A percentile compares a stretch with the other conserved stretches of the same genome.
These are phyloP conservation scores for Stephania japonica DNA, from an alignment of 164 flowering plant genomes.

Conservation along the genomic window DNA sequence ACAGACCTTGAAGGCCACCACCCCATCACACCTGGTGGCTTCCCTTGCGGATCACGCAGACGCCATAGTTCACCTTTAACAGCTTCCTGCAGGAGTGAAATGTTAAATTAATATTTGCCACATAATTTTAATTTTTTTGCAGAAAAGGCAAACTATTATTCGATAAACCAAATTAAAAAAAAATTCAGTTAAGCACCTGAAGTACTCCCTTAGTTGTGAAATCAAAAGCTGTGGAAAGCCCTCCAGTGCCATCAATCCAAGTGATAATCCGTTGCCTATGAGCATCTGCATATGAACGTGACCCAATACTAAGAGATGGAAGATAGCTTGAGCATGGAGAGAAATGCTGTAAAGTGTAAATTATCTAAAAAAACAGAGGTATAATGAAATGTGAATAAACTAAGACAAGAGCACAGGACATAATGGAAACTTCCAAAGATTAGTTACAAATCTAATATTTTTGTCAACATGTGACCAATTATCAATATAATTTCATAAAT, in stretches of 20 bases:
- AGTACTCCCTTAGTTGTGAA: conserved; percentile 94
- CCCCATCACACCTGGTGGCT: conserved; percentile 94
- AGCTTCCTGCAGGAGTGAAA: conserved; percentile 58
- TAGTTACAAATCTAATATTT: no score
- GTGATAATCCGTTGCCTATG: conserved; percentile 83
- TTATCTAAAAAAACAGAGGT: no score
- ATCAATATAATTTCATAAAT: background rate
- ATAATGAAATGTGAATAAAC: no score
- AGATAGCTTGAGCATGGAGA: no score
- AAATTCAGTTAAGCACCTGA: conserved; percentile 44
- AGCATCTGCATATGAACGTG: conserved; percentile 48
- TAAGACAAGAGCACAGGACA: no score
- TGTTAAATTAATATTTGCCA: background rate
- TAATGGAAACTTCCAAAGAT: no score
- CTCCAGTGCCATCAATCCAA: conserved; percentile 86
- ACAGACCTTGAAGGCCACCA: conserved; percentile 98
- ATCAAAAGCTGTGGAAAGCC: conserved; percentile 79
- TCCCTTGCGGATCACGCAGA: conserved; percentile 77
- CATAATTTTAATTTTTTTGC: background rate
- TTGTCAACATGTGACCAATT: no score
- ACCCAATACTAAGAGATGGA: no score
- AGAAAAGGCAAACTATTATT: background rate
- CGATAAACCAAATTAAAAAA: background rate
- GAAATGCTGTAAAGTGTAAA: no score
- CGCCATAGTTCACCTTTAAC: conserved; percentile 93